These are phyloP conservation scores for Strigomonas oncopelti DNA, from an alignment of 208 protist genomes.

Conservation along the genomic window DNA sequence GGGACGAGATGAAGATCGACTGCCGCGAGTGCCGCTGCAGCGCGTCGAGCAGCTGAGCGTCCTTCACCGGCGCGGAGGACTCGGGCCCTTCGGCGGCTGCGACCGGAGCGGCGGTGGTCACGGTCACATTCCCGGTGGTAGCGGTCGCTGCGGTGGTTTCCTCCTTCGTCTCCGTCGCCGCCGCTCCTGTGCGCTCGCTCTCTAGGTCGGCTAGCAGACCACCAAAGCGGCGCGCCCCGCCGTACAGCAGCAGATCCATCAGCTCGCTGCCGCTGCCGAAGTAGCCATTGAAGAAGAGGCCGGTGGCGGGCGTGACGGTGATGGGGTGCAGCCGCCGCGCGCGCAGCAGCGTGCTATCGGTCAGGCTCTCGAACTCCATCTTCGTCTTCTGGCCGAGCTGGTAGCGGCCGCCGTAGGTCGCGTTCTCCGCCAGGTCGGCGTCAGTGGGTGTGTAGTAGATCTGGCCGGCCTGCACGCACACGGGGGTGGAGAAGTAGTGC, in stretches of 20 bases:
- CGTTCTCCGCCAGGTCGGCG: no score
- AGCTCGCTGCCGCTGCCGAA: neutral
- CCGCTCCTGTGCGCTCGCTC: neutral
- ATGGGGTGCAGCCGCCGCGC: slow-evolving; percentile 15
- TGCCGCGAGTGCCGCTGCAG: slow-evolving; percentile 1
- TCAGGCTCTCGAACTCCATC: neutral
- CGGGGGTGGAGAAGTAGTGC: slow-evolving; percentile 16
- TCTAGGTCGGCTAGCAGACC: neutral
- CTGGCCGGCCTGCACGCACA: slow-evolving; percentile 31
- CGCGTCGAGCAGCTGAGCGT: neutral
- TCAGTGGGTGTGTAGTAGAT: slow-evolving; percentile 10
- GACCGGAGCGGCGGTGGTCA: no score
- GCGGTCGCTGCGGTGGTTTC: no score
- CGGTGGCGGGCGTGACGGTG: slow-evolving; percentile 13
- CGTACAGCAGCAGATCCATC: neutral
- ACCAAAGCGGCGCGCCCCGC: neutral
- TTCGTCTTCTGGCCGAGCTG: neutral
- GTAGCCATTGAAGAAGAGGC: slow-evolving; percentile 12
- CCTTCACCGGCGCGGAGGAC: neutral
- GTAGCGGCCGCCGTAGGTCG: neutral
- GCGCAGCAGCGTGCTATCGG: neutral
- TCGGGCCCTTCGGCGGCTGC: no score
- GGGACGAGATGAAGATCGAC: neutral
- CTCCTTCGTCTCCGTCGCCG: no score
- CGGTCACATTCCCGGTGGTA: no score